Percentiles rank a stretch among this genome's conserved stretches.
phyloP scores from a whole-genome alignment of 148 eudicot genomes.

The Heliamphora exappendiculata region DNA sequence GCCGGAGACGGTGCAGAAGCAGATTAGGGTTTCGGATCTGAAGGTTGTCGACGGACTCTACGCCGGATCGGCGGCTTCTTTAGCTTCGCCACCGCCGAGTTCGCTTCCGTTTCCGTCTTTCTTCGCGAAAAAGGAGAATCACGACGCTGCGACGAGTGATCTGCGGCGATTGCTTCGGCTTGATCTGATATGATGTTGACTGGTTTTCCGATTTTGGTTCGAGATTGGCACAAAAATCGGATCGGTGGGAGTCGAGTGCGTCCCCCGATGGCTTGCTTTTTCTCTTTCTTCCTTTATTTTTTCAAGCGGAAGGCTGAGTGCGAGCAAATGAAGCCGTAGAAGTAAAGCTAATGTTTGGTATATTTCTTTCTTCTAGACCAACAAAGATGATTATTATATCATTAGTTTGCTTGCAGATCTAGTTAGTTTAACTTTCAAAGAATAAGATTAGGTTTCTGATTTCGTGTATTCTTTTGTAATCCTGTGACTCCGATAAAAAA shows the following conservation, averaged over 20 bases:
- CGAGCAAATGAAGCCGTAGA: conserved; percentile 11
- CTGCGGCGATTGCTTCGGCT: conserved; percentile 26
- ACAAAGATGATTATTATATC: neutral
- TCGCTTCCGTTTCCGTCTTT: conserved; percentile 36
- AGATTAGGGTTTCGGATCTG: conserved; percentile 33
- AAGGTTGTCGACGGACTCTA: conserved; percentile 19
- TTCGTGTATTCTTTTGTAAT: conserved; percentile 5
- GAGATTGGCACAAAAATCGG: too few relatives aligned
- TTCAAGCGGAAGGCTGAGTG: conserved; percentile 23
- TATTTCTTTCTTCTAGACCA: neutral
- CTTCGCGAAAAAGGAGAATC: conserved; percentile 9
- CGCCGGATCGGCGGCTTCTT: conserved; percentile 22
- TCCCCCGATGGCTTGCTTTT: conserved; percentile 9
- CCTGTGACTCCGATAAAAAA: neutral
- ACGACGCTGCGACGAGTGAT: conserved; percentile 16
- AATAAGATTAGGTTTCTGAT: neutral
- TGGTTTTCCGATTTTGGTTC: neutral
- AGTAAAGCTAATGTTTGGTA: neutral
- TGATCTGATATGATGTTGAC: conserved; percentile 10
- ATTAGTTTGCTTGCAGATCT: neutral
- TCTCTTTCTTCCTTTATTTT: conserved; percentile 25
- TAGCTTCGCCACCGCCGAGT: conserved; percentile 37
- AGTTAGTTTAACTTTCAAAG: neutral
- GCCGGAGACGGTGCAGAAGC: conserved; percentile 34
- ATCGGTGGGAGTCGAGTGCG: too few relatives aligned